Evolutionary conservation across 352 stramenopile genomes (phyloP).

Genomic region (Peronospora destructor): DNA sequence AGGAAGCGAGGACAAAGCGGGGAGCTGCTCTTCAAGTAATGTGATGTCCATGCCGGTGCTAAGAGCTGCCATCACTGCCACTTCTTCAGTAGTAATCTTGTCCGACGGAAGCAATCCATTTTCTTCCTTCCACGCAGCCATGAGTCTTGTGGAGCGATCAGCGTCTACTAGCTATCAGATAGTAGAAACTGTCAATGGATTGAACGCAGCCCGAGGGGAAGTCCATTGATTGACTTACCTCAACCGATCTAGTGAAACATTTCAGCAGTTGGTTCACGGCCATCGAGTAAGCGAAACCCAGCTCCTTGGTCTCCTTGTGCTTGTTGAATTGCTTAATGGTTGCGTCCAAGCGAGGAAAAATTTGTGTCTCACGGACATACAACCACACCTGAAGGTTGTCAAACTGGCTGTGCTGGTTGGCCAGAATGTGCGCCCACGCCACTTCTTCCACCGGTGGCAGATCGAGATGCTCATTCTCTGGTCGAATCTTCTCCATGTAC

Average conservation of each 20-base stretch:
- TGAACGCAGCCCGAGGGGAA: neutral
- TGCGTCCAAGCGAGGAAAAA: conserved; percentile 59
- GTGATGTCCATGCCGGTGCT: conserved; percentile 54
- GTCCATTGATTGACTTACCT: conserved; percentile 34
- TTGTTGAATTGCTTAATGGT: conserved; percentile 47
- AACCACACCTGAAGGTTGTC: conserved; percentile 82
- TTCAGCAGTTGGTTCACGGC: conserved; percentile 71
- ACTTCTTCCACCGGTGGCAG: conserved; percentile 54
- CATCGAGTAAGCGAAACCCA: conserved; percentile 77
- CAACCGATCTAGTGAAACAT: conserved; percentile 71
- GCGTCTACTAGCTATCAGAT: conserved; percentile 42
- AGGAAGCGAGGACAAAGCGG: conserved; percentile 26
- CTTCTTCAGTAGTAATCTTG: conserved; percentile 38
- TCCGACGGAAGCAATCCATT: conserved; percentile 23
- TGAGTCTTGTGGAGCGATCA: conserved; percentile 36
- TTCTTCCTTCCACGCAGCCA: conserved; percentile 28
- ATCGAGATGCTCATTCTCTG: conserved; percentile 31
- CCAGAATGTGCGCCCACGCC: conserved; percentile 75
- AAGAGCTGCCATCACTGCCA: conserved; percentile 44
- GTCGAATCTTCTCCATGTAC: conserved; percentile 60
- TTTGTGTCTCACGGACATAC: conserved; percentile 79
- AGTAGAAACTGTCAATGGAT: neutral
- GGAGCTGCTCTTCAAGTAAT: conserved; percentile 57
- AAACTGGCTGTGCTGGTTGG: conserved; percentile 74
- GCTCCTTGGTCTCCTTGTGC: conserved; percentile 61